Percentiles rank a stretch among this genome's conserved stretches.
Conservation (phyloP, 257 asterid genomes). For the Solanum gracilifrons region DNA sequence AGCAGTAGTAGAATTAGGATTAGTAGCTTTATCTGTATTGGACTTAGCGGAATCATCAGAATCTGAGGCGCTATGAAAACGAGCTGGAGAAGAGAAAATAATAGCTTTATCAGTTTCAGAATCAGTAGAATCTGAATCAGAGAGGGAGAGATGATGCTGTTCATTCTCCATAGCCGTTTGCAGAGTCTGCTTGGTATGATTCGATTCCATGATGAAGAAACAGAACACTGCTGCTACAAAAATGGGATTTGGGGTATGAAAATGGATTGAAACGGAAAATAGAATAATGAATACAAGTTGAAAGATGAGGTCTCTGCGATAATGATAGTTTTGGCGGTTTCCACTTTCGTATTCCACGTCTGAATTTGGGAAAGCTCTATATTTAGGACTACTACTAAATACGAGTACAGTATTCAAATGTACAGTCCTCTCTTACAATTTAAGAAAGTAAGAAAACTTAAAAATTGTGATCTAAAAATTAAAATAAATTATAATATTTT, state of each 20-base stretch:
- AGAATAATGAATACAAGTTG: background rate
- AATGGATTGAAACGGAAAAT: background rate
- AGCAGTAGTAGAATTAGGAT: background rate
- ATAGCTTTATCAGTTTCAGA: background rate
- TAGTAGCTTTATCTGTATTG: background rate
- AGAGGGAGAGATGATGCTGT: background rate
- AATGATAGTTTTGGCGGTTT: conserved; percentile 6
- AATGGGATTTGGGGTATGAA: background rate
- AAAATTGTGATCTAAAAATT: too few species aligned
- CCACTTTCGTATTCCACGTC: background rate
- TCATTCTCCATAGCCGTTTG: background rate
- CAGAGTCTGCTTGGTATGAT: background rate
- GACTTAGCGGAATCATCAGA: background rate
- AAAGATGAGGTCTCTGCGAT: conserved; percentile 2
- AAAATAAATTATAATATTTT: too few species aligned
- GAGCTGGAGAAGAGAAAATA: background rate
- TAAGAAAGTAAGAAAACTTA: too few species aligned
- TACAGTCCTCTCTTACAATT: background rate
- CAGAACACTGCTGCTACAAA: background rate
- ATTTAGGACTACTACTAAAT: background rate
- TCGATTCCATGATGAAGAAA: background rate
- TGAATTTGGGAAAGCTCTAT: background rate
- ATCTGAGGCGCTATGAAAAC: background rate
- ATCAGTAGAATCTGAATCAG: background rate
- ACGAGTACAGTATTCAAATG: background rate